These are phyloP conservation scores for Diplodia scrobiculata DNA, from an alignment of 2,329 filamentous ascomycete species.

Conservation along the genomic window DNA sequence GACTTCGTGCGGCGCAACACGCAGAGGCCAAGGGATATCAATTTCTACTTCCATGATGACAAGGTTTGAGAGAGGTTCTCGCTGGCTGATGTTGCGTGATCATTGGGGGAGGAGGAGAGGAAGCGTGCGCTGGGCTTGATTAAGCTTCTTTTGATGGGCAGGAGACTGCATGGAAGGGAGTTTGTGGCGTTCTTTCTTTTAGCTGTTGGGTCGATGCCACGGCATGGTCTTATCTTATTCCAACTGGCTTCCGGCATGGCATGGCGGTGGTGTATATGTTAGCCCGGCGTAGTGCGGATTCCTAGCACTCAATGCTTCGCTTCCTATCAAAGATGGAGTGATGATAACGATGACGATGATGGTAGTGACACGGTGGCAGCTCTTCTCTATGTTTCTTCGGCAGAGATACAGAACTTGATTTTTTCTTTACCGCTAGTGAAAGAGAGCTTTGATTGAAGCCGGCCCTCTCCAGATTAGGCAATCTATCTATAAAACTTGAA, in stretches of 20 bases:
- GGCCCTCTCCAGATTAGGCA: no score
- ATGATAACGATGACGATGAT: no score
- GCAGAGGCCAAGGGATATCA: slow-evolving; percentile 80
- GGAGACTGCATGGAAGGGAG: no score
- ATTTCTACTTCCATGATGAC: slow-evolving; percentile 92
- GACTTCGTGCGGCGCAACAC: slow-evolving; percentile 83
- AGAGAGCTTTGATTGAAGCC: no score
- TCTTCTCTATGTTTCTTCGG: no score
- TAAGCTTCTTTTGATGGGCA: neutral
- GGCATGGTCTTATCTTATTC: neutral
- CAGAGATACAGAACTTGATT: no score
- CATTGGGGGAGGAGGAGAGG: neutral
- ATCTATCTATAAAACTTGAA: no score
- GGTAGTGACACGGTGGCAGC: no score
- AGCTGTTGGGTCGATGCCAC: neutral
- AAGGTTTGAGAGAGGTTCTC: slow-evolving; percentile 46
- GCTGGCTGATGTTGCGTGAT: neutral
- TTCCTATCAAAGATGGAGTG: no score
- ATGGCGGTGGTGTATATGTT: slow-evolving; percentile 17
- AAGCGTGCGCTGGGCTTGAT: neutral
- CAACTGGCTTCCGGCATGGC: neutral
- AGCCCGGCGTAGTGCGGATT: neutral
- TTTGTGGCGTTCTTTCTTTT: neutral
- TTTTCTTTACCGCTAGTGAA: no score
- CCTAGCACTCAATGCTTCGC: neutral